These are phyloP conservation scores for Entomortierella lignicola DNA, from an alignment of 192 early-diverging fungal genomes.

Conservation along the genomic window DNA sequence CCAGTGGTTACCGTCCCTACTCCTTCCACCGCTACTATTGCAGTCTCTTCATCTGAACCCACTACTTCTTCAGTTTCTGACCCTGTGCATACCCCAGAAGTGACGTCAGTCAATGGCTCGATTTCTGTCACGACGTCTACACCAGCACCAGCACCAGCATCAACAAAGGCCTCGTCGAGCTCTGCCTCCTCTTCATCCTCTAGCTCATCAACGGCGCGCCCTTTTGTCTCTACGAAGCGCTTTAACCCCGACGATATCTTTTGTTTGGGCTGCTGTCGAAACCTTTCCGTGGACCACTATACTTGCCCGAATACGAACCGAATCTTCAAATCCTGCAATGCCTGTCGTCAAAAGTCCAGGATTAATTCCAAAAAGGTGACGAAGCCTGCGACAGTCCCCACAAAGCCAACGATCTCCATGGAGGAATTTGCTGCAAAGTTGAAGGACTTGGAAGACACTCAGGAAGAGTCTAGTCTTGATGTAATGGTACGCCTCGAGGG, in stretches of 20 bases:
- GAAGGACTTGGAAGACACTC: conserved; percentile 32
- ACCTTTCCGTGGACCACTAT: conserved; percentile 44
- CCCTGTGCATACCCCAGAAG: not conserved
- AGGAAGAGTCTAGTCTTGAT: conserved; percentile 41
- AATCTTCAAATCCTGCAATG: conserved; percentile 51
- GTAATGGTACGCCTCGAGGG: conserved; percentile 39
- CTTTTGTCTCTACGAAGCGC: conserved; percentile 33
- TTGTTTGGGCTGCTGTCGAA: conserved; percentile 49
- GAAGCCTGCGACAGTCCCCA: conserved; percentile 34
- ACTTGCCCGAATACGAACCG: conserved; percentile 36
- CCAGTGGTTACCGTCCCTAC: not conserved
- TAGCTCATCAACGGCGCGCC: not conserved
- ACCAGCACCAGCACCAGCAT: not conserved
- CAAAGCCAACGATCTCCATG: conserved; percentile 40
- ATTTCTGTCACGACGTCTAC: not conserved
- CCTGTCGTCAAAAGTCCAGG: conserved; percentile 50
- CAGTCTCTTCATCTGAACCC: not conserved
- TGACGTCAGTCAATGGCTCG: conserved; percentile 9
- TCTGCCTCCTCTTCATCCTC: not conserved
- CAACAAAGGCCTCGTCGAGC: not conserved
- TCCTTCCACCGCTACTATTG: not conserved
- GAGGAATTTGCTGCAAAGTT: conserved; percentile 36
- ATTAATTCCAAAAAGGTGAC: conserved; percentile 48
- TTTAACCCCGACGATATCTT: conserved; percentile 52
- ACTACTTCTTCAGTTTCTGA: not conserved